These are phyloP conservation scores for Botryotinia calthae DNA, from an alignment of 2,329 filamentous ascomycete genomes.

Conservation along the genomic window DNA sequence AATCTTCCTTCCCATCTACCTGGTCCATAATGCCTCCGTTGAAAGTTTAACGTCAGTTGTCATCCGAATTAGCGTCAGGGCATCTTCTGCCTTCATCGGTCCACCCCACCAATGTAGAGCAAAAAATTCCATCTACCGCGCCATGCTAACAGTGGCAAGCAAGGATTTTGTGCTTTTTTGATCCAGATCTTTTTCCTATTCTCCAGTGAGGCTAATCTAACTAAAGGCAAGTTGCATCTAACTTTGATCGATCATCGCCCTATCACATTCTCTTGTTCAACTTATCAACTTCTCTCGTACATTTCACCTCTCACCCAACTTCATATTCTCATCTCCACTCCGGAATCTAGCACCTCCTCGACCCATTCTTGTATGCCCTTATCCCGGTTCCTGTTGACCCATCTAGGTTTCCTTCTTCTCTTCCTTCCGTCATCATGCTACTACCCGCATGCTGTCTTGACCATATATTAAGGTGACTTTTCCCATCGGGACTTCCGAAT, in stretches of 20 bases:
- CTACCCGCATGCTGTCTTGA: conserved; percentile 15
- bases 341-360: conserved; percentile 6
- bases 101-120: conserved; percentile 12
- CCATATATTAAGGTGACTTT: conserved; percentile 11
- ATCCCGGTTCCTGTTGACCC: conserved; percentile 9
- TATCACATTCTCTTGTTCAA: conserved; percentile 19
- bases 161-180: conserved; percentile 10
- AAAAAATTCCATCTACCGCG: background rate
- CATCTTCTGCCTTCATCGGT: conserved; percentile 14
- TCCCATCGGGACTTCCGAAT: conserved; percentile 1
- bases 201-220: conserved; percentile 13
- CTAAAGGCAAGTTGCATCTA: conserved; percentile 18
- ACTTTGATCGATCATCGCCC: conserved; percentile 12
- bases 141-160: conserved; percentile 11
- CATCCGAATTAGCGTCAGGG: conserved; percentile 3
- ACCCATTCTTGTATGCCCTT: conserved; percentile 18
- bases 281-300: conserved; percentile 7
- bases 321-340: conserved; percentile 20
- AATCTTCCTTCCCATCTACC: background rate
- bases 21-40: background rate
- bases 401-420: conserved; percentile 9
- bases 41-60: conserved; percentile 1
- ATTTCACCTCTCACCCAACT: conserved; percentile 15
- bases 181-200: conserved; percentile 13
- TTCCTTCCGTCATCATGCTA: conserved; percentile 18